Base-by-base conservation (phyloP, 2,329 filamentous ascomycete species). In the Sordariomycetes sp. region DNA sequence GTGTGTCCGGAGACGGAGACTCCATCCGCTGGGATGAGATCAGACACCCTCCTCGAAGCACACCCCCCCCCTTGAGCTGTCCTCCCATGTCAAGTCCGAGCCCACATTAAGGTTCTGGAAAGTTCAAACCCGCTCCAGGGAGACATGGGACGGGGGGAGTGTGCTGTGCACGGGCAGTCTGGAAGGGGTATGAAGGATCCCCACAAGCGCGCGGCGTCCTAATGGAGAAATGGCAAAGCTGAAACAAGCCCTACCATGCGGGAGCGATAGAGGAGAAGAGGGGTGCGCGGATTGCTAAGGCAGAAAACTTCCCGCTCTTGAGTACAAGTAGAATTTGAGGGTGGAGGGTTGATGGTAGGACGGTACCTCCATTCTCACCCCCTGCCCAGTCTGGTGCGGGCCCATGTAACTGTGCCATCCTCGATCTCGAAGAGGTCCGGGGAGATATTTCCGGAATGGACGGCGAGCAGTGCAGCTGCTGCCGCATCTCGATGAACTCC, bases 191-290 rank as follows among this genome's bases (percentile, higher is more conserved):
- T 3, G 46, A 3, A 24, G 22, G 46, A 50, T 50, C 22, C 20
- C 46, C 46, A 24, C 46, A 50, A 6, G 68, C 66, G 54, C 22
- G 68, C 69, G 72, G 72, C 72, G 68, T 67, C 64, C 61, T 67
- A 63, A 67, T 62, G 69, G 66, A 62, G 67, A 71, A 67, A 68
- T 67, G 71, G 66, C 69, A 67, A 65, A 71, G 68, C 65, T 76
- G 74, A 76, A 76, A 77, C 74, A 68, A 68, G 67, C 66, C 67
- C 67, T 71, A 69, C 71, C 70, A 73, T 74, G 71, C 71, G 54
- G 51, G 46, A 37, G 40, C 28, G 55, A 57, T 53, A 55, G 52
- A 51, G 8, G 28, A 53, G 54, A 43, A 24, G 59, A 48, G 51
- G 32, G 43, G 59, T 43, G 53, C 58, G 57, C 34, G 56, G 55